Evolutionary conservation across 495 filamentous ascomycete genomes (phyloP), one percentile per base, ranked within the genome.

Genomic region (Penicillium bovifimosum): DNA sequence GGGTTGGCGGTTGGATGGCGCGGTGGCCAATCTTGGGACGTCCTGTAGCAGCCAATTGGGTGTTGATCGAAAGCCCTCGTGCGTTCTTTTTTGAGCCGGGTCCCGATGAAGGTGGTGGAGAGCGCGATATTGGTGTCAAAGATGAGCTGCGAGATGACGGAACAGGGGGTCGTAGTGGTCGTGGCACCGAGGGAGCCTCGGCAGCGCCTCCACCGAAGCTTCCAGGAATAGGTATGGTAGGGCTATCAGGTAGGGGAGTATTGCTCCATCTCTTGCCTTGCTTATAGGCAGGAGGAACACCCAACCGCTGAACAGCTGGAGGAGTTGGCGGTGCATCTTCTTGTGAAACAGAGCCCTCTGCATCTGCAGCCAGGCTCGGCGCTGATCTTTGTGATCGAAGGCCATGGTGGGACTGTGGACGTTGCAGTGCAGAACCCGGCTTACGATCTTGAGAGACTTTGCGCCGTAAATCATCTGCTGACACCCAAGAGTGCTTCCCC

Each of bases 1-100:
- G 71, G 0, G 72, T 74, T 11, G 74, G 74, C 16, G 72, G 72
- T 44, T 72, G 72, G 14, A 74, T 73, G 18, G 68, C 69, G 24
- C 64, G 56, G 34, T 75, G 74, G 7, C 60, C 49, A n/a, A 74
- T 70, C 39, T 71, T 73, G 11, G 58, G 49, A 16, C 52, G 60
- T 33, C 65, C 64, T 20, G 53, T 51, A 16, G 67, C 35, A 17
- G 74, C 71, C 42, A 75, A 44, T 56, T 70, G 56, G 11, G 69
- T 72, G 43, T 76, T 69, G 39, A 76, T 75, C 1, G 69, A 74
- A 18, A 75, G 71, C 39, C 75, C 71, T 38, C 67, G 64, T 4
- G 70, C 66, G 35, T 76, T 76, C 58, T 67, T 73, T 43, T 61
- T 69, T 14, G 65, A 64, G 9, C 50, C 28, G 6, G 46, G 32